Base-by-base conservation (phyloP, 2,329 filamentous ascomycete genomes). In the Penicillium sp. region DNA sequence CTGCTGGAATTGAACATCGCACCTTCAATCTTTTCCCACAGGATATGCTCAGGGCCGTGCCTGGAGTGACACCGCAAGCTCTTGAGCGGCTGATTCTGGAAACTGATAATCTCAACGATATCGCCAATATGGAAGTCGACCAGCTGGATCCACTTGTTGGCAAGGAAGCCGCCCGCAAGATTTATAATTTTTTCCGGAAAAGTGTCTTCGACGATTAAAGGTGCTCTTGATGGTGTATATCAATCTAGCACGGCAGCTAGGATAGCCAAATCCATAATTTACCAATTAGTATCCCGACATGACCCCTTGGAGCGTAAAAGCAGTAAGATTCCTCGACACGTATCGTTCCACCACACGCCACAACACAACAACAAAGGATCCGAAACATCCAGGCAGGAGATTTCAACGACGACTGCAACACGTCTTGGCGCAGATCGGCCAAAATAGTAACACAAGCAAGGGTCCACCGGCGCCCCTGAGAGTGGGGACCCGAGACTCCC, bases 41-140 rank as follows among this genome's bases (percentile, higher is more conserved):
- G 73, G 92, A 97, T 67, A 95, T 97, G 89, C 74, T 99, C 56
- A 79, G 87, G 25, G 82, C 84, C 1, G 86, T 97, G 11, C 94
- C 94, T 0, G 94, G 94, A 0, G 83, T 97, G 13, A 92, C 84
- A 30, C 85, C 86, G 10, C 88, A 90, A 73, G 91, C 89, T 55
- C 78, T 95, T 30, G 84, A 83, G 64, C 84, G 82, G 55, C 63
- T 99, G 41, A 84, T 88, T 30, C 65, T 91, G 18, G 82, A 89
- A 66, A 83, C 87, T 58, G 86, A 87, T 58, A 95, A 85, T 71
- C 78, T 99, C 30, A 77, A 80, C 47, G 91, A 95, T 63, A 79
- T 99, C 59, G 90, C 90, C 28, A 96, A 96, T 72, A 90, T 95
- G 83, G 79, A 78, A n/a, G 79, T 85, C 53, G 80, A 81, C 44